A percentile compares a stretch with the other conserved stretches of the same genome.
Conservation (phyloP, 805 yeast genomes). For the Suhomyces sp. region DNA sequence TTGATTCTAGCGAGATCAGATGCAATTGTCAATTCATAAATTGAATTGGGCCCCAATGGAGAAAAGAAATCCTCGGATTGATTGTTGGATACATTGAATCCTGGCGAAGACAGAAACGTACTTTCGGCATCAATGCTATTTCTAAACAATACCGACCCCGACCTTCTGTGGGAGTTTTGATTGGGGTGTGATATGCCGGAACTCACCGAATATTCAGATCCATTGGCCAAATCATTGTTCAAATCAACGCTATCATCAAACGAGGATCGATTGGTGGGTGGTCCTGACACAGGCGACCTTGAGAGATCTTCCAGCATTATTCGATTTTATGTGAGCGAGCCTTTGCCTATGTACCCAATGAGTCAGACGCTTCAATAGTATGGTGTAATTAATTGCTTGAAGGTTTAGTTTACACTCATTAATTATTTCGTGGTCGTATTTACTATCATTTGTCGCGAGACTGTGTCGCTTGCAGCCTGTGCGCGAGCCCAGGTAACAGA, state of each 20-base stretch:
- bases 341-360: background rate
- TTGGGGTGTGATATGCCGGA: conserved; percentile 14
- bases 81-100: conserved; percentile 18
- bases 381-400: background rate
- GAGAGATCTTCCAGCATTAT: background rate
- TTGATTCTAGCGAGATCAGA: conserved; percentile 46
- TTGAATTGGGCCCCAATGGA: conserved; percentile 71
- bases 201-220: conserved; percentile 21
- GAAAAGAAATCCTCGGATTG: conserved; percentile 33
- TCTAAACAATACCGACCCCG: conserved; percentile 18
- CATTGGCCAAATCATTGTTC: conserved; percentile 33
- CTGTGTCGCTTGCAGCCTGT: background rate
- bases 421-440: background rate
- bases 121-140: conserved; percentile 33
- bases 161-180: conserved; percentile 4
- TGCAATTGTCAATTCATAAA: conserved; percentile 69
- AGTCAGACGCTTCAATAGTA: background rate
- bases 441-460: background rate
- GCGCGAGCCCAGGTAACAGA: background rate
- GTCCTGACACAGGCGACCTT: background rate
- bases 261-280: conserved; percentile 13
- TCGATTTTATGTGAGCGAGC: background rate
- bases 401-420: background rate
- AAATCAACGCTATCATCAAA: conserved; percentile 23
- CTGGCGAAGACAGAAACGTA: conserved; percentile 26